Conservation (phyloP, 2,329 filamentous ascomycete species). For the Alternaria infectoria region DNA sequence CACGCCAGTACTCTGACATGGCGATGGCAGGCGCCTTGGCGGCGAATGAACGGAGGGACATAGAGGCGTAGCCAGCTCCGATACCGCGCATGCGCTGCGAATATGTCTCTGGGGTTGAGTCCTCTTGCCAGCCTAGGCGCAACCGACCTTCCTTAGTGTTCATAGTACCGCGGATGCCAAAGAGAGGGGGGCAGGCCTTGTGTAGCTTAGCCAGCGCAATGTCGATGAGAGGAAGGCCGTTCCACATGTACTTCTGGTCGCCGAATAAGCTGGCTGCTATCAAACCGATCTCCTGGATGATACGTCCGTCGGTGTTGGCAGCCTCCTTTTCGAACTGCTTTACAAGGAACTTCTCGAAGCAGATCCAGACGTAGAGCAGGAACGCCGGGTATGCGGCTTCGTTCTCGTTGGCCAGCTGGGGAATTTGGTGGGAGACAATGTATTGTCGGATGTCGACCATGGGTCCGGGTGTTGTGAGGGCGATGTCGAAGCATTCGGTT, state of each 20-base stretch:
- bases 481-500: constrained; percentile 35
- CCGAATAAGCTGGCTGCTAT: constrained; percentile 78
- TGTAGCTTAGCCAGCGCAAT: constrained; percentile 89
- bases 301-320: constrained; percentile 45
- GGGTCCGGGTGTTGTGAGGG: constrained; percentile 31
- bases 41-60: constrained; percentile 74
- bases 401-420: constrained; percentile 32
- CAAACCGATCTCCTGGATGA: constrained; percentile 80
- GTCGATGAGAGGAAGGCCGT: constrained; percentile 73
- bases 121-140: constrained; percentile 40
- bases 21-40: constrained; percentile 73
- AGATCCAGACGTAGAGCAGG: constrained; percentile 74
- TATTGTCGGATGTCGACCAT: constrained; percentile 46
- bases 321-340: constrained; percentile 60
- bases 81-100: constrained; percentile 83
- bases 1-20: constrained; percentile 82
- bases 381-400: constrained; percentile 53
- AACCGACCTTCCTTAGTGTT: constrained; percentile 59
- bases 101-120: constrained; percentile 67
- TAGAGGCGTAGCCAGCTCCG: constrained; percentile 80
- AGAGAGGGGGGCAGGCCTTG: constrained; percentile 80
- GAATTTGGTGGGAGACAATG: constrained; percentile 43
- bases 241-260: constrained; percentile 69
- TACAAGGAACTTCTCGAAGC: constrained; percentile 75
- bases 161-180: constrained; percentile 80